phyloP scores from a whole-genome alignment of 2,329 filamentous ascomycete species.

The Didymella glomerata region DNA sequence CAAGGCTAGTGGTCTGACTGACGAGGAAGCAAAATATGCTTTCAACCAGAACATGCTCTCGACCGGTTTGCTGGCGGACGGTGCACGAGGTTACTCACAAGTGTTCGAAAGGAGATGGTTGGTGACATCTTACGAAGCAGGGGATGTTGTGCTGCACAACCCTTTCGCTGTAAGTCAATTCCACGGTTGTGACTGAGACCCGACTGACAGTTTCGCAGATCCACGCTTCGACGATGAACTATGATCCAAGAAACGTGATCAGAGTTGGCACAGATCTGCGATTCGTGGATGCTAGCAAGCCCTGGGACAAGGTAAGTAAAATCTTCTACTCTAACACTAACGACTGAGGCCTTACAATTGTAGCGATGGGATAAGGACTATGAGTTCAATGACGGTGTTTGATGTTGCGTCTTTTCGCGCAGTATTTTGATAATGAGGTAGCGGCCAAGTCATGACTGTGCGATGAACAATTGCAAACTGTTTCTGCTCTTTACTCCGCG shows the following conservation, averaged over 20 bases:
- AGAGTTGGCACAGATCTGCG: conserved; percentile 65
- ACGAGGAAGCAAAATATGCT: conserved; percentile 58
- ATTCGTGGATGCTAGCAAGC: conserved; percentile 62
- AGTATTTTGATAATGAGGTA: no score
- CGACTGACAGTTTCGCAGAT: conserved; percentile 54
- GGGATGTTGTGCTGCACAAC: conserved; percentile 57
- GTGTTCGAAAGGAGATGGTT: conserved; percentile 59
- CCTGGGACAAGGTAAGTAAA: conserved; percentile 58
- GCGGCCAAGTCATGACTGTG: no score
- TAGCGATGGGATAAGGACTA: conserved; percentile 48
- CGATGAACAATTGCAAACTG: not conserved
- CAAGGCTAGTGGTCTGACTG: conserved; percentile 58
- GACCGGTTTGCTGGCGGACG: conserved; percentile 62
- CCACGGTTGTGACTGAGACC: no score
- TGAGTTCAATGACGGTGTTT: conserved; percentile 40
- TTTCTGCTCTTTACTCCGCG: not conserved
- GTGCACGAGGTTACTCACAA: conserved; percentile 56
- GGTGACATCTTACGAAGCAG: conserved; percentile 63
- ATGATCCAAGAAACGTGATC: conserved; percentile 61
- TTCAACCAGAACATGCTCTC: conserved; percentile 68
- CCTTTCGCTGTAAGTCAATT: conserved; percentile 35
- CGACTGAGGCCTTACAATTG: conserved; percentile 7
- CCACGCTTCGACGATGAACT: conserved; percentile 65
- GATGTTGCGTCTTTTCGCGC: no score
- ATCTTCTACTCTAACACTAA: no score